Conservation (phyloP, 2,329 filamentous ascomycete genomes). For the Didymella arachidicola region DNA sequence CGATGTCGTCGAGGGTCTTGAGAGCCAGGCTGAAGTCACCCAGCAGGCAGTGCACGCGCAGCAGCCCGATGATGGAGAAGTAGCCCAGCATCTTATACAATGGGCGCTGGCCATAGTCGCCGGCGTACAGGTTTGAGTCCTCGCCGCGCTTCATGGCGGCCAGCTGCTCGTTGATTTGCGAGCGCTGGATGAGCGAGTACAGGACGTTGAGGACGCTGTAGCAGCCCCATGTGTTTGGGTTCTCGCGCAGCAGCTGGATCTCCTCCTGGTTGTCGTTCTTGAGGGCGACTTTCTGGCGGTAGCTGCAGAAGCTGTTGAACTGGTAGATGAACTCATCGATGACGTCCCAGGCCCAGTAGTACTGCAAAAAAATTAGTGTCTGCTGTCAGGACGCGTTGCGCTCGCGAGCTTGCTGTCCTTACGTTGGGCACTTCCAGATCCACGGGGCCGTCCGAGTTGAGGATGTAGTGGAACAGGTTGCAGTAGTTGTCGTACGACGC, state of each 20-base stretch:
- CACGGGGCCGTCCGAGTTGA: slow-evolving; percentile 98
- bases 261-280: slow-evolving; percentile 89
- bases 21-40: slow-evolving; percentile 98
- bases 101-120: slow-evolving; percentile 92
- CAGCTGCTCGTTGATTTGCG: slow-evolving; percentile 97
- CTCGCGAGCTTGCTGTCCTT: slow-evolving; percentile 53
- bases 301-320: slow-evolving; percentile 99
- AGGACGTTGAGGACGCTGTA: slow-evolving; percentile 99
- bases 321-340: slow-evolving; percentile 99
- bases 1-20: slow-evolving; percentile 98
- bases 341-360: slow-evolving; percentile 99
- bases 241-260: slow-evolving; percentile 87
- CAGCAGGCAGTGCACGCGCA: slow-evolving; percentile 94
- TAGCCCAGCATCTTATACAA: slow-evolving; percentile 99
- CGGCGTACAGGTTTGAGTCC: slow-evolving; percentile 85
- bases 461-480: slow-evolving; percentile 98
- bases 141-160: slow-evolving; percentile 93
- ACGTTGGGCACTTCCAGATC: slow-evolving; percentile 96
- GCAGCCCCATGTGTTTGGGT: slow-evolving; percentile 99
- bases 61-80: slow-evolving; percentile 97
- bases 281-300: slow-evolving; percentile 89
- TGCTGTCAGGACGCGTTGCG: background rate
- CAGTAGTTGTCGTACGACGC: slow-evolving; percentile 99
- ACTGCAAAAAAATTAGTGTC: slow-evolving; percentile 61
- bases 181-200: slow-evolving; percentile 98